Evolutionary conservation across 257 asterid genomes (phyloP).

Genomic region (Salvia hispanica): DNA sequence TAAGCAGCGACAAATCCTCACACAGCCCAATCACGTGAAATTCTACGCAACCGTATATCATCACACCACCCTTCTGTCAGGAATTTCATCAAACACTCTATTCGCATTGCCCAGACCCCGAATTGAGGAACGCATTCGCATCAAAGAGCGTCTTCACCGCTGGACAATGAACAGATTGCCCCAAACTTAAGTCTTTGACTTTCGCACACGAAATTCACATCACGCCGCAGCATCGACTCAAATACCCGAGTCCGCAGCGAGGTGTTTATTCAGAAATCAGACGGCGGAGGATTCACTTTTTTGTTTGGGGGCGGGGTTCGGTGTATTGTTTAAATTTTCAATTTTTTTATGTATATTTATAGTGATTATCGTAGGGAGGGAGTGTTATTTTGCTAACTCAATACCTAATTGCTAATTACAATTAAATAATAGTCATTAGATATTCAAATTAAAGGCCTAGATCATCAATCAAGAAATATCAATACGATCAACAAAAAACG

Average conservation of each 20-base stretch:
- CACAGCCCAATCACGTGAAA: constrained; percentile 80
- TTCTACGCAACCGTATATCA: constrained; percentile 60
- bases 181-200: constrained; percentile 35
- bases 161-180: constrained; percentile 65
- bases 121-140: constrained; percentile 67
- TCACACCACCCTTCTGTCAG: constrained; percentile 73
- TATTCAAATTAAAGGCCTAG: too few relatives aligned
- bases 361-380: too few relatives aligned
- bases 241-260: constrained; percentile 9
- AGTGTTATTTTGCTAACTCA: too few relatives aligned
- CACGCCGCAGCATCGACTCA: constrained; percentile 47
- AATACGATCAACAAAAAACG: too few relatives aligned
- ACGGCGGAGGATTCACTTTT: too few relatives aligned
- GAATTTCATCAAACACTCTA: constrained; percentile 86
- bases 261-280: too few relatives aligned
- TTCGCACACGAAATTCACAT: constrained; percentile 46
- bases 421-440: too few relatives aligned
- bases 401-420: too few relatives aligned
- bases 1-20: constrained; percentile 70
- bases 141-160: constrained; percentile 55
- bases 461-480: too few relatives aligned
- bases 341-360: too few relatives aligned
- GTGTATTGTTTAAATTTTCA: too few relatives aligned
- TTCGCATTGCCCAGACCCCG: constrained; percentile 57
- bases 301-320: too few relatives aligned